Evolutionary conservation across 306 rosid genomes (phyloP).

Genomic region (Casuarina cunninghamiana): DNA sequence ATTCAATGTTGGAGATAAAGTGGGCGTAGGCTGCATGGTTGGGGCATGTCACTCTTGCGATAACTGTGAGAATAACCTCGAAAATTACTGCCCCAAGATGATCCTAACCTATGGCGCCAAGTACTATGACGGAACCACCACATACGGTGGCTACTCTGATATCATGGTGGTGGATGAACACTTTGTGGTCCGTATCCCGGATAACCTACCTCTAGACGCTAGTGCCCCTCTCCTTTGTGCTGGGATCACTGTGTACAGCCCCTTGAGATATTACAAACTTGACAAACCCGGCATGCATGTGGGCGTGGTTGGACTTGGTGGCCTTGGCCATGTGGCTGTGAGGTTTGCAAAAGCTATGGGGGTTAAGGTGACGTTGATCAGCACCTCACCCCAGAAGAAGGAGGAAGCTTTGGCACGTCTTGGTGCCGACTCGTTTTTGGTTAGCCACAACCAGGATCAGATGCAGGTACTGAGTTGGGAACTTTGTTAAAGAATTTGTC

Average conservation of each 20-base stretch:
- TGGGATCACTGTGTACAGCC: constrained; percentile 32
- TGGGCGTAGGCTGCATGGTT: constrained; percentile 23
- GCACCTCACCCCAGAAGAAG: constrained; percentile 19
- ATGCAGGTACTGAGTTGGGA: neutral
- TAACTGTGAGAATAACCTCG: constrained; percentile 16
- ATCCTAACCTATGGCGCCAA: constrained; percentile 13
- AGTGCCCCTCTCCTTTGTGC: constrained; percentile 29
- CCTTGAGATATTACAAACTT: constrained; percentile 25
- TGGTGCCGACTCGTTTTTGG: constrained; percentile 23
- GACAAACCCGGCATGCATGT: constrained; percentile 29
- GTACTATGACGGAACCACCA: constrained; percentile 19
- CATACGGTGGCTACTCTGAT: constrained; percentile 30
- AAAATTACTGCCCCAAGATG: constrained; percentile 24
- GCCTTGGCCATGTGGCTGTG: constrained; percentile 30
- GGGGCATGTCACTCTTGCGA: constrained; percentile 27
- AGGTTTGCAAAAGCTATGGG: constrained; percentile 35
- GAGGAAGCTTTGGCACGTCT: constrained; percentile 9
- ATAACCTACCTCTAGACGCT: constrained; percentile 15
- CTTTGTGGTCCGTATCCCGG: constrained; percentile 24
- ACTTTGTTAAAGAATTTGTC: no score
- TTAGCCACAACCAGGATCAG: constrained; percentile 13
- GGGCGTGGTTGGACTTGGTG: constrained; percentile 34
- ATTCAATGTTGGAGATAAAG: constrained; percentile 28
- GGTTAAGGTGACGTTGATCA: constrained; percentile 26
- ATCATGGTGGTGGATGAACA: constrained; percentile 27